phyloP scores from a whole-genome alignment of 108 stramenopile species.

The Parietichytrium sp. region DNA sequence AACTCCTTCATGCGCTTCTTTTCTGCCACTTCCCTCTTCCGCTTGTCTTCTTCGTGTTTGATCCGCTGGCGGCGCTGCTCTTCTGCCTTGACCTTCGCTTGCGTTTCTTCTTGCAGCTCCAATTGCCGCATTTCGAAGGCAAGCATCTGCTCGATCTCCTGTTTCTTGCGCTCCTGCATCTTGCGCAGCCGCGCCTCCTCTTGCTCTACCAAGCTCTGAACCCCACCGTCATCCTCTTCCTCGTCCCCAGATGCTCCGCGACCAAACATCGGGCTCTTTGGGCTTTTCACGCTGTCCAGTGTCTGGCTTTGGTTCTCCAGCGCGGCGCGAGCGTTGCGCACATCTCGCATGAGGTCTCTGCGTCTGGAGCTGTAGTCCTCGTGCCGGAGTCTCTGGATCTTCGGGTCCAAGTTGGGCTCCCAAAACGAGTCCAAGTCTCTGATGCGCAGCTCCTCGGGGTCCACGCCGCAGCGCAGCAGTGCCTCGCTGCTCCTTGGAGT shows the following conservation, averaged over 20 bases:
- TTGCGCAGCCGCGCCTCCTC: conserved; percentile 64
- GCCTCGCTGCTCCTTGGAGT: conserved; percentile 66
- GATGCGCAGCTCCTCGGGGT: conserved; percentile 55
- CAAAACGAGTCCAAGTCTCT: conserved; percentile 69
- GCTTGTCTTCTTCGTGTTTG: conserved; percentile 50
- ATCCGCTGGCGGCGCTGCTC: conserved; percentile 44
- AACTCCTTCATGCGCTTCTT: conserved; percentile 50
- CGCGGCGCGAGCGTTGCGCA: conserved; percentile 55
- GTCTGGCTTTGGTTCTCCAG: conserved; percentile 43
- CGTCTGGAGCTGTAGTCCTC: conserved; percentile 67
- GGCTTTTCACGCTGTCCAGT: conserved; percentile 25
- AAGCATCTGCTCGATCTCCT: conserved; percentile 69
- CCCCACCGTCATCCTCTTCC: conserved; percentile 48
- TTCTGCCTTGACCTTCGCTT: conserved; percentile 45
- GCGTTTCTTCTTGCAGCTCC: conserved; percentile 42
- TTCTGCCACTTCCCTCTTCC: conserved; percentile 48
- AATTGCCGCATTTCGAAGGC: conserved; percentile 56
- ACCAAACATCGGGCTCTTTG: conserved; percentile 48
- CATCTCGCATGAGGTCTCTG: conserved; percentile 65
- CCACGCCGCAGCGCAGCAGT: conserved; percentile 66
- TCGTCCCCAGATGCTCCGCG: conserved; percentile 40
- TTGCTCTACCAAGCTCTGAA: conserved; percentile 59
- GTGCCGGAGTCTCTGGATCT: conserved; percentile 66
- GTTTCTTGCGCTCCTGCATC: conserved; percentile 62
- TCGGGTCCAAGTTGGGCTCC: conserved; percentile 63